Base-by-base conservation (phyloP, 2,329 filamentous ascomycete genomes). In the Fusarium sulawesiense region DNA sequence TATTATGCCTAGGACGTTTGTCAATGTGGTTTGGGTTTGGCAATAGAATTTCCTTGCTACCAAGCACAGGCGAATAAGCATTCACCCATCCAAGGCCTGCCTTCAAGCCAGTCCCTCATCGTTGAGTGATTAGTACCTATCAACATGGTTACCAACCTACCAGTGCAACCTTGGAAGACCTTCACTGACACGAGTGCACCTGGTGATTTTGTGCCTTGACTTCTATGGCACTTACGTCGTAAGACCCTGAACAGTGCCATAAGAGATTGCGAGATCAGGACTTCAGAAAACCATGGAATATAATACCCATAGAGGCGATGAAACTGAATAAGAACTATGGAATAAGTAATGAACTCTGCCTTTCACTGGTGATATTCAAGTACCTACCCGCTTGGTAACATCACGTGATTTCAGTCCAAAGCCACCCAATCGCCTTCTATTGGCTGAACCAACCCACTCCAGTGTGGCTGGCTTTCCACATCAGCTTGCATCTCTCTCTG, bases 401-500 rank as follows among this genome's bases (percentile, higher is more conserved):
- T 75, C 73, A 75, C 73, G 73, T 75, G 73, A 73, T 2, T 0
- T 0, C 0, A 2, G 2, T 8, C 14, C 8, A 1, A 29, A 50
- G 45, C 46, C 18, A 40, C 25, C 7, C 20, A 20, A 57, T 60
- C 37, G 18, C 60, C 40, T n/a, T 5, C 20, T 16, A 74, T 75
- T 75, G 72, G 73, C 32, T 53, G 45, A n/a, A 20, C 13, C 7
- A 27, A 25, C 48, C 56, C 34, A 44, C 40, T 30, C 37, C 27
- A 56, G 27, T 62, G 66, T 69, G 66, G 66, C 56, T 68, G 66
- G 55, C 57, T 65, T 71, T 64, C 65, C 56, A 68, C 59, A 60
- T 66, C 70, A 75, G 72, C 72, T 75, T 63, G 54, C 61, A 56
- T 56, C 50, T 64, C 68, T 60, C 58, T 66, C 51, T 66, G 50